A percentile compares a stretch with the other conserved stretches of the same genome.
phyloP scores from a whole-genome alignment of 148 eudicot species.

The Pouteria glomerata region DNA sequence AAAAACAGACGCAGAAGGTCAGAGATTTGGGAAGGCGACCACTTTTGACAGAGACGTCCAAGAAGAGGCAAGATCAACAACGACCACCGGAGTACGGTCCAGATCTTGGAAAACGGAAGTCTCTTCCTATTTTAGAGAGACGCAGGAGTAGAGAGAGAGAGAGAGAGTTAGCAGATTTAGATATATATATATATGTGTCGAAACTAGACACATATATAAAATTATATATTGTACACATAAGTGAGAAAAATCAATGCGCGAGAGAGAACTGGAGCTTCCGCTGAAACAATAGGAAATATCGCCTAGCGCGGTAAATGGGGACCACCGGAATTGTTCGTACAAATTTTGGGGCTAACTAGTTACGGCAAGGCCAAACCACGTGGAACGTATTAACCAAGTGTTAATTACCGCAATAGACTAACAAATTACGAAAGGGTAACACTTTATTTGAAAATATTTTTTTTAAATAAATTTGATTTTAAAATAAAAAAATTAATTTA shows the following conservation, averaged over 20 bases:
- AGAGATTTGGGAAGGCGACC: slow-evolving; percentile 1
- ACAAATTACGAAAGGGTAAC: too few species aligned
- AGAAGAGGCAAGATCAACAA: background rate
- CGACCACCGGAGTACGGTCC: background rate
- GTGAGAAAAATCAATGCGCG: too few species aligned
- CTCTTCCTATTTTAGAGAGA: background rate
- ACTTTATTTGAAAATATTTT: too few species aligned
- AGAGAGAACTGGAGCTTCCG: background rate
- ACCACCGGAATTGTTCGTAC: background rate
- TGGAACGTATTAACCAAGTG: too few species aligned
- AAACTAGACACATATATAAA: background rate
- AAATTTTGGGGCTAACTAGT: too few species aligned
- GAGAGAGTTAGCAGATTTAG: background rate
- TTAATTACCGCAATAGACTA: too few species aligned
- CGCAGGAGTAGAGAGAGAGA: background rate
- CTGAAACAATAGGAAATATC: background rate
- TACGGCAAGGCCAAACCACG: too few species aligned
- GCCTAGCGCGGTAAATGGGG: background rate
- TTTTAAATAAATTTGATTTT: too few species aligned
- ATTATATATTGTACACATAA: too few species aligned
- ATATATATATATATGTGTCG: background rate
- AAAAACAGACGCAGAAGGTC: slow-evolving; percentile 4
- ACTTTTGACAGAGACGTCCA: slow-evolving; percentile 12
- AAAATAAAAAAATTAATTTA: too few species aligned
- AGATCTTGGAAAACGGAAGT: slow-evolving; percentile 9